Percentiles rank a stretch among this genome's conserved stretches.
Evolutionary conservation across 345 rosid genomes (phyloP).

Genomic region (Limnanthes douglasii): DNA sequence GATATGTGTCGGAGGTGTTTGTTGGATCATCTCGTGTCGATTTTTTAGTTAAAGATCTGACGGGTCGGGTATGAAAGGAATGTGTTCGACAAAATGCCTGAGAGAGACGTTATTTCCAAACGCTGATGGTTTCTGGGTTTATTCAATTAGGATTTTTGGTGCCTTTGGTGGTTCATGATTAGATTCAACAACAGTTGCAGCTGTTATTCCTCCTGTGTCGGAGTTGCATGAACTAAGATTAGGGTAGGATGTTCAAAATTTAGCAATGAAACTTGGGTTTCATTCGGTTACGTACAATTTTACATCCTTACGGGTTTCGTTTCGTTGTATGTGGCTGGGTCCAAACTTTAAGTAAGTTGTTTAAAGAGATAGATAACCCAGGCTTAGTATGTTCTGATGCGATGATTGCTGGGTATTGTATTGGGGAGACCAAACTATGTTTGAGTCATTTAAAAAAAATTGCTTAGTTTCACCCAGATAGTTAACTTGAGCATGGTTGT

Average conservation of each 20-base stretch:
- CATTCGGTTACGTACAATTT: conserved; percentile 26
- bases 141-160: conserved; percentile 27
- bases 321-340: conserved; percentile 44
- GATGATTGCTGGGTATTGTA: conserved; percentile 59
- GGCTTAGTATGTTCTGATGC: conserved; percentile 69
- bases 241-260: conserved; percentile 48
- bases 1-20: conserved; percentile 34
- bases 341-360: conserved; percentile 23
- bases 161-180: conserved; percentile 20
- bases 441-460: conserved; percentile 33
- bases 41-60: conserved; percentile 31
- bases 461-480: conserved; percentile 25
- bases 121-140: conserved; percentile 51
- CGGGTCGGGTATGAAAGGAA: conserved; percentile 20
- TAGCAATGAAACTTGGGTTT: conserved; percentile 36
- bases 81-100: conserved; percentile 49
- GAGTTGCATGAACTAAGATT: conserved; percentile 47
- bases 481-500: conserved; percentile 42
- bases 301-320: conserved; percentile 52
- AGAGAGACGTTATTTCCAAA: conserved; percentile 48
- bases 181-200: conserved; percentile 37
- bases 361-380: conserved; percentile 27
- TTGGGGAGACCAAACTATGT: conserved; percentile 31
- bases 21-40: conserved; percentile 52
- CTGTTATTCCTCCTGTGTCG: conserved; percentile 56